phyloP scores from a whole-genome alignment of 345 rosid species.

The Xanthoceras sorbifolium region DNA sequence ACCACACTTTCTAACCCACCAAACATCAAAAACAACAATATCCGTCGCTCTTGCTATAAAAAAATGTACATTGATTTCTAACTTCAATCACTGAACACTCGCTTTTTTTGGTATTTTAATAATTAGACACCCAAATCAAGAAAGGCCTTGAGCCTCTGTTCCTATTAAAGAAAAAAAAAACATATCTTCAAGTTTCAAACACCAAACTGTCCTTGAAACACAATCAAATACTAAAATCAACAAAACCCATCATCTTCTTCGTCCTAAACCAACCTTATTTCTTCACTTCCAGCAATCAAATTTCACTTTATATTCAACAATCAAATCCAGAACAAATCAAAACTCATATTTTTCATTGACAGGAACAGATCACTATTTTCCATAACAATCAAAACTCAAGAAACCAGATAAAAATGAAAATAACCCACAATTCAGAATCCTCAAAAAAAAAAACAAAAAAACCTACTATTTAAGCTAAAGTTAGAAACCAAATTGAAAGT shows the following conservation, averaged over 20 bases:
- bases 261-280: not conserved
- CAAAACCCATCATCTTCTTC: conserved; percentile 11
- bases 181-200: not conserved
- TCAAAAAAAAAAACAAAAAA: not conserved
- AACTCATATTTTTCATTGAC: conserved; percentile 3
- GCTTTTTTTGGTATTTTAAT: too few relatives aligned
- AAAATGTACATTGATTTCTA: not conserved
- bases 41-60: not conserved
- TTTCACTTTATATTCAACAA: not conserved
- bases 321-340: conserved; percentile 9
- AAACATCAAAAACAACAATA: conserved; percentile 12
- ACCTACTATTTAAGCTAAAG: not conserved
- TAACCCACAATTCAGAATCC: not conserved
- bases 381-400: conserved; percentile 1
- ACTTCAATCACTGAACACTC: not conserved
- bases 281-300: not conserved
- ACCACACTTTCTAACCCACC: not conserved
- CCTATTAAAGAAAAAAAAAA: not conserved
- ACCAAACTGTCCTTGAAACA: not conserved
- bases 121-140: not conserved
- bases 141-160: not conserved
- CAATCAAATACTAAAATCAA: conserved; percentile 11
- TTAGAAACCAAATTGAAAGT: not conserved
- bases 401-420: not conserved
- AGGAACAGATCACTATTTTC: not conserved